Base-by-base conservation (phyloP, 1,284 basidiomycete genomes). In the Inonotus obliquus region DNA sequence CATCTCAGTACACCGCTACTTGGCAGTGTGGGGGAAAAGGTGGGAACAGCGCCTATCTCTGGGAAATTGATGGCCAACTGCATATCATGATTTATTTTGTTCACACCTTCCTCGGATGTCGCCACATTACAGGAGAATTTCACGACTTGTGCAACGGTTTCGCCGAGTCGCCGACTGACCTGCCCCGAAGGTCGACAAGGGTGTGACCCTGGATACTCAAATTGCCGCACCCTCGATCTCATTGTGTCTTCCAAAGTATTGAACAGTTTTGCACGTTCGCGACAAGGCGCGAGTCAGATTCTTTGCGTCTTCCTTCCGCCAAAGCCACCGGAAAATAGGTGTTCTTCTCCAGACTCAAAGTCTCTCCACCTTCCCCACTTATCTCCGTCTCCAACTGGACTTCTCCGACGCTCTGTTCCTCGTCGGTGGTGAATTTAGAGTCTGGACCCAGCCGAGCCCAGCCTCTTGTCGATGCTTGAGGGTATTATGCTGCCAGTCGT, bases 321-420 rank as follows among this genome's bases (percentile, higher is more conserved):
- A 21, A 14, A 49, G 48, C 48, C 25, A 49, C 27, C 17, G 41
- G 41, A 21, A 44, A 44, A 44, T 7, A 44, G 41, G 41, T 44
- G 14, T 44, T 17, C 41, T 25, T 49, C 23, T 49, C 21, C 23
- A 49, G 48, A 49, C 51, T 52, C 51, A 27, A 23, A 52, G 51
- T 52, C 51, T 52, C 27, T 52, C 32, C 51, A 52, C 51, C 32
- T 32, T 52, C 51, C 32, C 27, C 51, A 52, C 51, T 35, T 52
- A 52, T 52, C 51, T 52, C 51, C 51, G 51, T 52, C 49, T 52
- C 49, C 49, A 25, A 41, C 11, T 44, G 14, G 41, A 17, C 41
- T 44, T 44, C 41, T 44, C 41, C 41, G 41, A 44, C 41, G 7
- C 9, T 32, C 51, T 27, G 25, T 13, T n/a, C 51, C 32, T 13